These are phyloP conservation scores for Hymenoscyphus salicellus DNA, from an alignment of 2,329 filamentous ascomycete species.

Conservation along the genomic window DNA sequence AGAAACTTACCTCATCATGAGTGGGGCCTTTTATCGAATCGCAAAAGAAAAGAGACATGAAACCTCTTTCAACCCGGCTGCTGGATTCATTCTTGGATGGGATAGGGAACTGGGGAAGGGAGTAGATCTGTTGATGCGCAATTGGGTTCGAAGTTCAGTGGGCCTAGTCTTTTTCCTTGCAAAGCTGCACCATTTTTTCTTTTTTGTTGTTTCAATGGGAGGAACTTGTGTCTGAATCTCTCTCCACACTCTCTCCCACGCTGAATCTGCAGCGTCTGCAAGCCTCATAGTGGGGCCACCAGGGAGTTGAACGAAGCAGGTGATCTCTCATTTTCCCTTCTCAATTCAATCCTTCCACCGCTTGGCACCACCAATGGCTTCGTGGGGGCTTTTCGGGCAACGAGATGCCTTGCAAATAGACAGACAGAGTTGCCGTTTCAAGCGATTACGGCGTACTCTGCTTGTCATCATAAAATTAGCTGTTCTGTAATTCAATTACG, in stretches of 20 bases:
- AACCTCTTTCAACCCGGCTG: not conserved
- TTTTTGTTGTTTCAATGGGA: not conserved
- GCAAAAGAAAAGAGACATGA: not conserved
- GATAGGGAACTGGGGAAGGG: not conserved
- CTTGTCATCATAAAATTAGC: not conserved
- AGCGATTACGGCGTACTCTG: not conserved
- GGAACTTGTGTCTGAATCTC: not conserved
- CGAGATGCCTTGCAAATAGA: not conserved
- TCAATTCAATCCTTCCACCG: not conserved
- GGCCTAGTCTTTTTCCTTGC: not conserved
- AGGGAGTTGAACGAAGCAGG: not conserved
- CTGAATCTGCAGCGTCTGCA: not conserved
- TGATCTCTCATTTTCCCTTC: constrained; percentile 1
- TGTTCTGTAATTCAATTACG: not conserved
- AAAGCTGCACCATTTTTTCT: not conserved
- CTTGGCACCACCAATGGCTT: not conserved
- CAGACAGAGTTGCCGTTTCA: not conserved
- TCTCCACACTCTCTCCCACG: not conserved
- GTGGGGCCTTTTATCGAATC: not conserved
- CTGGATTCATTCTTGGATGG: not conserved
- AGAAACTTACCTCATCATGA: not conserved
- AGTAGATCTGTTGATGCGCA: not conserved
- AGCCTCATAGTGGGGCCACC: not conserved
- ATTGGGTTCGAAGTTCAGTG: not conserved
- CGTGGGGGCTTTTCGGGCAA: no score